These are phyloP conservation scores for Xylaria palmicola DNA, from an alignment of 495 filamentous ascomycete genomes.

Conservation along the genomic window DNA sequence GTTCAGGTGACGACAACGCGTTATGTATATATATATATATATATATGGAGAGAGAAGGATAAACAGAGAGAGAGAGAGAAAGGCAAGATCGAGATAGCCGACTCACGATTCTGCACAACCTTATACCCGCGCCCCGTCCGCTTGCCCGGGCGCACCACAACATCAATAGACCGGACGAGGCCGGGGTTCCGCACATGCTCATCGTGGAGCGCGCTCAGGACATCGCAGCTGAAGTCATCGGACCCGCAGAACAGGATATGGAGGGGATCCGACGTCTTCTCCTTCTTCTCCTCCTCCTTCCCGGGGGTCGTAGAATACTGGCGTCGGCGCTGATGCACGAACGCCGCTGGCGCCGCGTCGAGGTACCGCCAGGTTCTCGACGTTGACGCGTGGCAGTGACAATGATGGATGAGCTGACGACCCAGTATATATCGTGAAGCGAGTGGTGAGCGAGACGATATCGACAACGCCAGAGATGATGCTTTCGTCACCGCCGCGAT, in stretches of 20 bases:
- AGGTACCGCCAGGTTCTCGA: background rate
- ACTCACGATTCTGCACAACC: constrained; percentile 63
- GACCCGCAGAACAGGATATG: constrained; percentile 96
- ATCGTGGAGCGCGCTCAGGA: constrained; percentile 66
- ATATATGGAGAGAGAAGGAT: background rate
- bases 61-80: constrained; percentile 2
- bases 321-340: background rate
- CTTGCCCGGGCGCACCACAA: constrained; percentile 79
- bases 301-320: background rate
- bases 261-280: constrained; percentile 55
- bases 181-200: constrained; percentile 55
- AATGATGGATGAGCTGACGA: background rate
- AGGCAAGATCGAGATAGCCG: background rate
- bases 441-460: background rate
- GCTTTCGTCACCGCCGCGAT: background rate
- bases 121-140: constrained; percentile 70
- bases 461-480: background rate
- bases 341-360: background rate
- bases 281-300: no score
- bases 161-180: constrained; percentile 78
- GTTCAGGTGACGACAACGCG: no score
- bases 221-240: constrained; percentile 83
- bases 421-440: background rate
- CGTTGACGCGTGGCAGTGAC: no score
- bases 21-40: no score